Evolutionary conservation across 371 early-diverging fungal genomes (phyloP).

Genomic region (Dinochytrium kinnereticum): DNA sequence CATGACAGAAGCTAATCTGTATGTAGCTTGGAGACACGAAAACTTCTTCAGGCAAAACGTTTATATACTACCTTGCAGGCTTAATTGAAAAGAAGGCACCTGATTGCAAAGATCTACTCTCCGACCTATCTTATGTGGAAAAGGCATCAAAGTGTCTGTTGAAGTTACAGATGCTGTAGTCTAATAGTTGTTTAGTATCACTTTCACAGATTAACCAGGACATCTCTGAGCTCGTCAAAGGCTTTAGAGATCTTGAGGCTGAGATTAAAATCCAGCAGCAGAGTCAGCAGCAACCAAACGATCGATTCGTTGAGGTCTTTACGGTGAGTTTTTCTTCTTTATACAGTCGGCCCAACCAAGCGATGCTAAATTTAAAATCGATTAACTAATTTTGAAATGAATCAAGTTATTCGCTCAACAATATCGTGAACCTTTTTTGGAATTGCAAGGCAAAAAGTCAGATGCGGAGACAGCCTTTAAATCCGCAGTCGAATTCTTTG

Average conservation of each 20-base stretch:
- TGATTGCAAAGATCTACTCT: constrained; percentile 33
- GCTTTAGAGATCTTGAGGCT: constrained; percentile 24
- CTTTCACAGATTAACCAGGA: constrained; percentile 28
- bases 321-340: background rate
- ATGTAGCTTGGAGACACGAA: constrained; percentile 60
- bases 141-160: constrained; percentile 24
- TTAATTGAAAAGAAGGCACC: constrained; percentile 59
- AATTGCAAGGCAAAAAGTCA: constrained; percentile 15
- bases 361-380: too few species aligned
- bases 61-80: constrained; percentile 57
- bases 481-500: constrained; percentile 36
- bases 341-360: background rate
- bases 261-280: constrained; percentile 20
- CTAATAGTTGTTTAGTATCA: constrained; percentile 18
- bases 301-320: constrained; percentile 12
- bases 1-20: too few species aligned
- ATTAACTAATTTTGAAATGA: too few species aligned
- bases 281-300: background rate
- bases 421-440: constrained; percentile 26
- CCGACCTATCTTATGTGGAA: constrained; percentile 10
- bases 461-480: constrained; percentile 41
- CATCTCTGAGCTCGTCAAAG: constrained; percentile 26
- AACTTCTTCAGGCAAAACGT: constrained; percentile 49
- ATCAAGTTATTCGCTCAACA: constrained; percentile 9
- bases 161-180: background rate